Percentiles rank a stretch among this genome's conserved stretches.
phyloP scores from a whole-genome alignment of 2,329 filamentous ascomycete species.

The Colletotrichum acutatum region DNA sequence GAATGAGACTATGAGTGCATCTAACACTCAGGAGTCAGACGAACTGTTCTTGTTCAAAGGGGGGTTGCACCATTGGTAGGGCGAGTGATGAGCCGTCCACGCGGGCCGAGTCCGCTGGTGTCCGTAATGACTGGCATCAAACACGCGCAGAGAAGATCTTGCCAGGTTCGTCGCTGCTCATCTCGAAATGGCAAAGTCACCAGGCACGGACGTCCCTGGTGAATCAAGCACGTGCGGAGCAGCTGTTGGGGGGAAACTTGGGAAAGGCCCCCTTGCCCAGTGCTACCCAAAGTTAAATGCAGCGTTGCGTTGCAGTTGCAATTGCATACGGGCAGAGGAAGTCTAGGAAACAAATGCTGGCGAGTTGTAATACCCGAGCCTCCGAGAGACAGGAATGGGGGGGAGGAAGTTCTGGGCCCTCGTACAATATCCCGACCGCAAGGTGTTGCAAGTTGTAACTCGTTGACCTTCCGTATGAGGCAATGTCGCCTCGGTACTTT shows the following conservation, averaged over 20 bases:
- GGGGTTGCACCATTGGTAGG: background rate
- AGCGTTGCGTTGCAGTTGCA: background rate
- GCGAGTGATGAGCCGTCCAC: conserved; percentile 6
- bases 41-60: conserved; percentile 1
- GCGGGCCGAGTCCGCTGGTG: conserved; percentile 16
- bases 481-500: background rate
- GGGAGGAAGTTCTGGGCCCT: background rate
- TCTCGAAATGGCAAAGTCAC: conserved; percentile 12
- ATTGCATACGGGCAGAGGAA: conserved; percentile 9
- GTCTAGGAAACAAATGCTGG: background rate
- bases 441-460: background rate
- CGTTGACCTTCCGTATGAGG: background rate
- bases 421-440: background rate
- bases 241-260: background rate
- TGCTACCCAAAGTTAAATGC: conserved; percentile 19
- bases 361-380: background rate
- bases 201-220: conserved; percentile 9
- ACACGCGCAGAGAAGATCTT: conserved; percentile 27
- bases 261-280: background rate
- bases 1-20: background rate
- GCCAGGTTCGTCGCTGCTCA: conserved; percentile 19
- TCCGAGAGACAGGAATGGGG: background rate
- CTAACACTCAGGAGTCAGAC: conserved; percentile 7
- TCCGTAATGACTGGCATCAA: conserved; percentile 14
- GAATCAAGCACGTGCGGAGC: conserved; percentile 26